Evolutionary conservation across 768 basidiomycete genomes (phyloP), one percentile per base, ranked within the genome.

Genomic region (Pleurotus eryngii): DNA sequence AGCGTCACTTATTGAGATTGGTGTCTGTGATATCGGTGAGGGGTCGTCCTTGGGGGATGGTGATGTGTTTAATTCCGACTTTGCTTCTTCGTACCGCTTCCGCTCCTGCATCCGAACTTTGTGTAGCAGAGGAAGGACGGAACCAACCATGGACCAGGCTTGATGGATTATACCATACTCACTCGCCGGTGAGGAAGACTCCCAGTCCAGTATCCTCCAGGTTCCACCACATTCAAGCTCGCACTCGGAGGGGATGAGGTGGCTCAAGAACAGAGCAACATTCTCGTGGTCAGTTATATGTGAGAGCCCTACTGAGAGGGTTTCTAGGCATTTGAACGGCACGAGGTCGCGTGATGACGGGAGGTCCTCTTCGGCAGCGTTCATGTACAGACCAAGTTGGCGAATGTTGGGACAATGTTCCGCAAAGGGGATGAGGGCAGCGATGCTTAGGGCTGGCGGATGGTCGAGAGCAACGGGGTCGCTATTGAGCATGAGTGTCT

Each of bases 231-330:
- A 40, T 24, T 54, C 51, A 3, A 54, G 39, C 6, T 37, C 49
- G 62, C 78, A 82, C 2, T 65, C 64, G 1, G 73, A 61, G 0
- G 83, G 81, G 38, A 78, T 76, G 3, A 87, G 61, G 17, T 75
- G 76, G 61, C 80, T 80, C 55, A 87, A 72, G 61, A 81, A 85
- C 9, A 81, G 71, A 15, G 84, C 76, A 27, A 80, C 76, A 0
- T 75, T 61, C 3, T 71, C 75, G 4, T 74, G 66, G 12, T 81
- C 74, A 1, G 63, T 47, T 24, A 83, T 75, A 49, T 68, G 67
- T 15, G 83, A 85, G 0, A 81, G 75, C 0, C 84, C 85, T 60
- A 85, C 68, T 14, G 75, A 75, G 9, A 87, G 68, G 12, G 63
- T 60, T 49, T 63, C 59, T 17, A 79, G 70, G 17, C 58, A 60